Evolutionary conservation across 1,139 yeast genomes (phyloP).

Genomic region (Kazachstania sp.): DNA sequence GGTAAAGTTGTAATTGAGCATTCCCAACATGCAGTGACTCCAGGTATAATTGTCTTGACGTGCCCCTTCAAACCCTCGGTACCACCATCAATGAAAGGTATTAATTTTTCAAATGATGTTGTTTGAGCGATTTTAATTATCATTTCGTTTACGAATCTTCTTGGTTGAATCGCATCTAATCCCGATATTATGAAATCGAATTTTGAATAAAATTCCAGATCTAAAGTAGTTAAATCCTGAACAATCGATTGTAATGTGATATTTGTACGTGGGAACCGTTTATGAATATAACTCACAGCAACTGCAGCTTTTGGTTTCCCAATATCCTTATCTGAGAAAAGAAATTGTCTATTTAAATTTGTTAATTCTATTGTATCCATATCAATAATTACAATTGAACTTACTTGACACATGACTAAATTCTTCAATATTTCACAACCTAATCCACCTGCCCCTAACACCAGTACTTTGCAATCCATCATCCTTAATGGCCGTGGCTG

Average conservation of each 20-base stretch:
- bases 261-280: not conserved
- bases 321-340: slow-evolving; percentile 64
- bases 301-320: slow-evolving; percentile 75
- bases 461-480: slow-evolving; percentile 33
- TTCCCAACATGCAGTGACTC: slow-evolving; percentile 83
- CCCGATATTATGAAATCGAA: slow-evolving; percentile 81
- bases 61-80: slow-evolving; percentile 95
- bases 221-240: slow-evolving; percentile 66
- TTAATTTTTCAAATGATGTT: slow-evolving; percentile 45
- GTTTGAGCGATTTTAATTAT: slow-evolving; percentile 54
- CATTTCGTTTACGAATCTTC: slow-evolving; percentile 84
- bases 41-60: slow-evolving; percentile 77
- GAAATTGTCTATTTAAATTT: slow-evolving; percentile 81
- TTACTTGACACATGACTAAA: slow-evolving; percentile 69
- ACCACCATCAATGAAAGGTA: slow-evolving; percentile 91
- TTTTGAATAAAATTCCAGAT: slow-evolving; percentile 52
- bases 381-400: slow-evolving; percentile 72
- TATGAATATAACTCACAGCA: slow-evolving; percentile 57
- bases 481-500: too few species aligned
- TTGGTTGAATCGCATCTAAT: slow-evolving; percentile 79
- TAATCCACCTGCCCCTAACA: slow-evolving; percentile 90
- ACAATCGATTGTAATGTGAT: slow-evolving; percentile 36
- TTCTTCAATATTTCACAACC: slow-evolving; percentile 91
- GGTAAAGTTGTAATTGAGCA: slow-evolving; percentile 71
- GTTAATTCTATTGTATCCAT: slow-evolving; percentile 93